Evolutionary conservation across 441 rosid species (phyloP), one percentile per base, ranked within the genome.

Genomic region (Biscutella auriculata): DNA sequence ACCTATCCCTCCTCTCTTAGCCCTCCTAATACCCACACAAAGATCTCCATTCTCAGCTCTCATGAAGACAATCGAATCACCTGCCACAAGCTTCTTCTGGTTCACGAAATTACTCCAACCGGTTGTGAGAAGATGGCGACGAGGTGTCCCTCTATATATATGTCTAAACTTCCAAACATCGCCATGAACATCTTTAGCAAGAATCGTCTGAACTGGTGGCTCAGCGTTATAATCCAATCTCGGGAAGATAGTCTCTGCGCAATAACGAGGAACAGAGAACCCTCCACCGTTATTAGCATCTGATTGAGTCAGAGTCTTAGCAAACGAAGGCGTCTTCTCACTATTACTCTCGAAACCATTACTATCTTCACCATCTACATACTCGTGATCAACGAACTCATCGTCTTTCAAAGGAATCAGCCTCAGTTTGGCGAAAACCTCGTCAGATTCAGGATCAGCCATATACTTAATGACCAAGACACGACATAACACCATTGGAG

Each of bases 221-320:
- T 93, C 99, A 1, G 84, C 87, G 5, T 71, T 77, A 30, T 84
- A 89, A 57, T 93, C 97, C 63, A 93, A 50, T 34, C 82, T 73
- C 0, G 97, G 99, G 57, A 93, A 93, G 53, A 93, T 93, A 8
- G 95, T 89, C 76, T 93, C 97, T 0, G 99, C 99, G 27, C 99
- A 93, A 52, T 89, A 93, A 6, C 99, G 87, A 0, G 99, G 99
- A 47, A 93, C 99, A 6, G 99, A 93, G 75, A 93, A 93, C 4
- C 99, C 99, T 0, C 99, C 99, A 7, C 99, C 99, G 35, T 93
- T 93, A 39, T 93, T 93, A 43, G 99, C 99, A 71, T 92, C 98
- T 17, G 97, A 86, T 8, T 93, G 95, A 33, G 97, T 93, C 63
- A 93, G 53, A 12, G 96, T 87, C 83, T 93, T 93, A 2, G 98